phyloP scores from a whole-genome alignment of 345 rosid genomes.

The thale cress (Arabidopsis thaliana) region DNA sequence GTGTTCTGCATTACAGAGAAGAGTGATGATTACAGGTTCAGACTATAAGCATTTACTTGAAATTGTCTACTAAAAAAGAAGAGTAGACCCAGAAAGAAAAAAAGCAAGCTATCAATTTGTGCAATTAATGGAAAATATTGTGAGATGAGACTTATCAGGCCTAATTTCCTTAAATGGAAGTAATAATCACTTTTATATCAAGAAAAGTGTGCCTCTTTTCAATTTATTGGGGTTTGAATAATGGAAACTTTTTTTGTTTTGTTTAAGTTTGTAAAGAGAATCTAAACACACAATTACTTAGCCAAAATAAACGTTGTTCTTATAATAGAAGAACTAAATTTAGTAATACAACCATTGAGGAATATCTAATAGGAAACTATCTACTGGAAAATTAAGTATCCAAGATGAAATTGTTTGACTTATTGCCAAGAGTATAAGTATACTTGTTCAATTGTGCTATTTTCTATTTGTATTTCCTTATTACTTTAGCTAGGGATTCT shows the following conservation, averaged over 20 bases:
- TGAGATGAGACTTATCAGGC: constrained; percentile 41
- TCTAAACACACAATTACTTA: constrained; percentile 42
- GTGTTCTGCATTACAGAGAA: constrained; percentile 35
- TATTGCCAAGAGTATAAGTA: neutral
- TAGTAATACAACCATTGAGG: constrained; percentile 12
- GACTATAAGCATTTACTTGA: constrained; percentile 42
- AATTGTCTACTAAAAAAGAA: constrained; percentile 34
- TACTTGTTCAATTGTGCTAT: neutral
- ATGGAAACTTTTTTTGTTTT: constrained; percentile 26
- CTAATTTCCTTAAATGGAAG: constrained; percentile 40
- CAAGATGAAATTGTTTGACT: neutral
- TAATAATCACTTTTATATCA: constrained; percentile 30
- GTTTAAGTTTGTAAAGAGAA: constrained; percentile 40
- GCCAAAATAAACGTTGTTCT: constrained; percentile 12
- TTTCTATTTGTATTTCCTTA: neutral
- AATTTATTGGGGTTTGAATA: constrained; percentile 5
- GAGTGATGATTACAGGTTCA: constrained; percentile 74
- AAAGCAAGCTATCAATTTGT: constrained; percentile 38
- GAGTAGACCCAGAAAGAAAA: constrained; percentile 40
- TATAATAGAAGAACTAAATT: constrained; percentile 9
- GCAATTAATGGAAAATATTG: constrained; percentile 23
- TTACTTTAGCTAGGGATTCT: neutral
- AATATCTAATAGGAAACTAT: neutral
- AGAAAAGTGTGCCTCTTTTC: neutral
- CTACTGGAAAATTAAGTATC: constrained; percentile 1